These are phyloP conservation scores for Coemansia sp. DNA, from an alignment of 192 early-diverging fungal species.

Conservation along the genomic window DNA sequence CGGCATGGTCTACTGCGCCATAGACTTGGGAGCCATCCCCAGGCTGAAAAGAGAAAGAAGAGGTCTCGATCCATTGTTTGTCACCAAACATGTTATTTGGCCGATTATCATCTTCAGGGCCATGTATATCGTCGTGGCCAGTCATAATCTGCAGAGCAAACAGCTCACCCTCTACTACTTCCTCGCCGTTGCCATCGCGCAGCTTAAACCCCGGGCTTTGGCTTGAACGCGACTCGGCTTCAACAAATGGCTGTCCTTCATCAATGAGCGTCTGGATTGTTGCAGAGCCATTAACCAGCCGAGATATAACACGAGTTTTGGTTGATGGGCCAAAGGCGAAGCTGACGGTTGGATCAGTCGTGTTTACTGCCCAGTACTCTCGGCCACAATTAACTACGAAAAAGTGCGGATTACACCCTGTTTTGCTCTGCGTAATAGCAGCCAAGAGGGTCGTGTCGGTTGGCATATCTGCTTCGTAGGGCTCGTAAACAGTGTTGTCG, in stretches of 20 bases:
- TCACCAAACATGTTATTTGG: neutral
- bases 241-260: neutral
- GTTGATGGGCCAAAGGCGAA: neutral
- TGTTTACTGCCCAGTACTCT: constrained; percentile 1
- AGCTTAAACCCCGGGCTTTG: neutral
- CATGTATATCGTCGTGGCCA: neutral
- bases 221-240: neutral
- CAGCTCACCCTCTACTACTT: neutral
- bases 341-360: neutral
- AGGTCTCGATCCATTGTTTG: neutral
- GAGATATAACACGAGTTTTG: neutral
- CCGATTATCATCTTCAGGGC: neutral
- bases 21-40: neutral
- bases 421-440: neutral
- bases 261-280: neutral
- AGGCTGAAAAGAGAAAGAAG: too few relatives aligned
- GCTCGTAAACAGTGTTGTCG: neutral
- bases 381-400: neutral
- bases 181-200: neutral
- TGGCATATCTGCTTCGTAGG: neutral
- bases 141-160: neutral
- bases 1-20: neutral
- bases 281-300: neutral
- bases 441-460: neutral
- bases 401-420: neutral